Percentiles rank a stretch among this genome's conserved stretches.
phyloP scores from a whole-genome alignment of 441 rosid genomes.

The Macaranga tanarius region DNA sequence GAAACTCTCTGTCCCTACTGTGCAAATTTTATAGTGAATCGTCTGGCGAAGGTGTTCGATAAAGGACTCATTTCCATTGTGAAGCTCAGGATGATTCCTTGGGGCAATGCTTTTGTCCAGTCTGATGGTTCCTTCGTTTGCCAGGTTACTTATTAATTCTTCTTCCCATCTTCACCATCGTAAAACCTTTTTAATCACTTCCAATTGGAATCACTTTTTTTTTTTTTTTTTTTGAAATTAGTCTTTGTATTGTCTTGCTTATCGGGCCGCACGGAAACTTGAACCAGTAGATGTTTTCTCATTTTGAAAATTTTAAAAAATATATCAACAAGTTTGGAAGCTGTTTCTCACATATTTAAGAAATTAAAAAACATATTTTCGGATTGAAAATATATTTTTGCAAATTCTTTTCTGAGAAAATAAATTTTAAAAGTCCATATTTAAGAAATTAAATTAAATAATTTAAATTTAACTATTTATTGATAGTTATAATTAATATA shows the following conservation, averaged over 20 bases:
- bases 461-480: no score
- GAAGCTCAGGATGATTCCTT: slow-evolving; percentile 63
- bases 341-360: no score
- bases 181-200: not conserved
- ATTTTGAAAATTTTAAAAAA: no score
- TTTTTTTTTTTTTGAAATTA: not conserved
- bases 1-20: slow-evolving; percentile 73
- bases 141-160: slow-evolving; percentile 54
- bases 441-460: no score
- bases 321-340: no score
- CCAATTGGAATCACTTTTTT: not conserved
- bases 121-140: slow-evolving; percentile 48
- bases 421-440: no score
- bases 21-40: slow-evolving; percentile 65
- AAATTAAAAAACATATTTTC: no score
- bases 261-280: no score
- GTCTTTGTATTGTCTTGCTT: not conserved
- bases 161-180: not conserved
- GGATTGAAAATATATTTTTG: no score
- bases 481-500: no score
- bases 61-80: slow-evolving; percentile 50
- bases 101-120: slow-evolving; percentile 59
- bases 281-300: no score
- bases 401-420: no score
- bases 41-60: slow-evolving; percentile 50